These are phyloP conservation scores for Polygonum aviculare DNA, from an alignment of 148 eudicot species.

Conservation along the genomic window DNA sequence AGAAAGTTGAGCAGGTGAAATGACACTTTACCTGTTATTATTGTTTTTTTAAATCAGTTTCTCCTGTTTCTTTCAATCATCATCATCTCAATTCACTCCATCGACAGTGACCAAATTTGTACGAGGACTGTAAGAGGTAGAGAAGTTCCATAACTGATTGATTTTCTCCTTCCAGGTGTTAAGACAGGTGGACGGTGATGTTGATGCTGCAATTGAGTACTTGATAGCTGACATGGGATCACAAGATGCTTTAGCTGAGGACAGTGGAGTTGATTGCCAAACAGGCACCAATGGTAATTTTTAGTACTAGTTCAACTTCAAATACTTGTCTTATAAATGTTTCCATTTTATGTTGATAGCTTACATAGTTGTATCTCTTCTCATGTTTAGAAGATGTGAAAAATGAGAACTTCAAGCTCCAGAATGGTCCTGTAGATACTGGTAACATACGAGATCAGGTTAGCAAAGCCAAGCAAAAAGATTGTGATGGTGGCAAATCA, in stretches of 20 bases:
- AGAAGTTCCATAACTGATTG: neutral
- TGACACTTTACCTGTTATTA: neutral
- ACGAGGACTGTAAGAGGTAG: neutral
- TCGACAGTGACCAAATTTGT: neutral
- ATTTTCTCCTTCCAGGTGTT: slow-evolving; percentile 38
- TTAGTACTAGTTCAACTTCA: neutral
- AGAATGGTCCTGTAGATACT: slow-evolving; percentile 9
- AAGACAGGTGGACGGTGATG: slow-evolving; percentile 57
- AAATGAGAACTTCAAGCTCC: slow-evolving; percentile 20
- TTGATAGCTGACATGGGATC: slow-evolving; percentile 54
- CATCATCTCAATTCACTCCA: neutral
- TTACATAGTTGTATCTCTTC: neutral
- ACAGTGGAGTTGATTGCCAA: slow-evolving; percentile 19
- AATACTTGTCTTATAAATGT: neutral
- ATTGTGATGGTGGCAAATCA: slow-evolving; percentile 17
- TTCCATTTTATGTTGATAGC: neutral
- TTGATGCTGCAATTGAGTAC: slow-evolving; percentile 66
- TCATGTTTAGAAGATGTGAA: slow-evolving; percentile 23
- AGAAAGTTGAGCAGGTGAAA: slow-evolving; percentile 60
- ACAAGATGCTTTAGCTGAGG: slow-evolving; percentile 28
- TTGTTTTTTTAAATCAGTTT: neutral
- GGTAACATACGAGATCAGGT: slow-evolving; percentile 22
- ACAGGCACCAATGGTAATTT: slow-evolving; percentile 37
- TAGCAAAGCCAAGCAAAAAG: slow-evolving; percentile 20
- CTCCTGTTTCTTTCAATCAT: neutral